Evolutionary conservation across 2,329 filamentous ascomycete genomes (phyloP).

Genomic region (Cladophialophora yegresii): DNA sequence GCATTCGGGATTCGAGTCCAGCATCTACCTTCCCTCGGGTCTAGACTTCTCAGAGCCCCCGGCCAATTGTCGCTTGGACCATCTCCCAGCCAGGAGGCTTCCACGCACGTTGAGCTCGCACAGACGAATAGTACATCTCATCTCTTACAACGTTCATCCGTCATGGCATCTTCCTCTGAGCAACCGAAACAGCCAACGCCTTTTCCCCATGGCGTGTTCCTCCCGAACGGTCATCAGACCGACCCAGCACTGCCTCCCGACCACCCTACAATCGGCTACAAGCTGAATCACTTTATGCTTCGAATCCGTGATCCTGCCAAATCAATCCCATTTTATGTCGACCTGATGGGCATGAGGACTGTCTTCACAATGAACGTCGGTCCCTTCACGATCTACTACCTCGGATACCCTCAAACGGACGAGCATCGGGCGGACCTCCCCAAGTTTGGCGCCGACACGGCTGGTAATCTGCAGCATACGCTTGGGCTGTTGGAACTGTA

Average conservation of each 20-base stretch:
- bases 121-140: not conserved
- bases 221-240: conserved; percentile 39
- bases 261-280: conserved; percentile 41
- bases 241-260: conserved; percentile 38
- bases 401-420: conserved; percentile 42
- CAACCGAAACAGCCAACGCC: conserved; percentile 19
- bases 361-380: conserved; percentile 46
- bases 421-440: conserved; percentile 38
- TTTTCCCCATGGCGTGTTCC: conserved; percentile 39
- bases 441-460: conserved; percentile 39
- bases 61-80: not conserved
- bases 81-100: not conserved
- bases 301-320: conserved; percentile 42
- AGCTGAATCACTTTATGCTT: conserved; percentile 46
- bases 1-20: not conserved
- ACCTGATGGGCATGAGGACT: conserved; percentile 46
- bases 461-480: conserved; percentile 39
- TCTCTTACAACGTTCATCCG: not conserved
- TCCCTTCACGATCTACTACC: conserved; percentile 47
- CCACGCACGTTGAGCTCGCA: not conserved
- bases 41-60: not conserved
- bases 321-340: conserved; percentile 44
- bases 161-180: conserved; percentile 2
- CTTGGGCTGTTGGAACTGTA: conserved; percentile 44
- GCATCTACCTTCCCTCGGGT: not conserved